Evolutionary conservation across 345 rosid genomes (phyloP).

Genomic region (Lepidium sativum): DNA sequence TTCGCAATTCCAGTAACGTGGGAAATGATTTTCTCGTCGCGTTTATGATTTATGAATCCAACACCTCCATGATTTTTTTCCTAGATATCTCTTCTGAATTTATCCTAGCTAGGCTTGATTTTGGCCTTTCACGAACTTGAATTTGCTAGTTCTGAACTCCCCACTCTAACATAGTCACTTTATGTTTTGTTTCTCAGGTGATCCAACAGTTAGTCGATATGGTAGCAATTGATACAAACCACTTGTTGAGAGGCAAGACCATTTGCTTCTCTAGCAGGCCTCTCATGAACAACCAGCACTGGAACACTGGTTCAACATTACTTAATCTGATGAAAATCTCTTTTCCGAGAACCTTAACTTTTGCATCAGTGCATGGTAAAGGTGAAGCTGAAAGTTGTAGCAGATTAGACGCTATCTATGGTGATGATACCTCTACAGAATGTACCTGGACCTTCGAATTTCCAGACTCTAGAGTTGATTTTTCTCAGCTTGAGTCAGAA

Average conservation of each 20-base stretch:
- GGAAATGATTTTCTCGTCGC: neutral
- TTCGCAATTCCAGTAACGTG: neutral
- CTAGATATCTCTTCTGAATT: too few relatives aligned
- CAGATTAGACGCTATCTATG: slow-evolving; percentile 16
- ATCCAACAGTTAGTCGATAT: slow-evolving; percentile 20
- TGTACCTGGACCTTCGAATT: slow-evolving; percentile 13
- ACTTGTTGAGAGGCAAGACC: slow-evolving; percentile 16
- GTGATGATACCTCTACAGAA: slow-evolving; percentile 19
- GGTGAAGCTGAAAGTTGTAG: slow-evolving; percentile 24
- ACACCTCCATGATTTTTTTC: neutral
- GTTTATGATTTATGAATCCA: neutral
- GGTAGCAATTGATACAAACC: slow-evolving; percentile 16
- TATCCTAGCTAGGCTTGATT: neutral
- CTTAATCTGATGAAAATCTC: neutral
- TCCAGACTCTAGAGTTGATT: slow-evolving; percentile 21
- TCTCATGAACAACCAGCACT: neutral
- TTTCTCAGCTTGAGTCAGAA: slow-evolving; percentile 16
- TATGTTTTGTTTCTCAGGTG: slow-evolving; percentile 23
- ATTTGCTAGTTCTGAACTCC: neutral
- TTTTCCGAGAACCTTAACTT: slow-evolving; percentile 24
- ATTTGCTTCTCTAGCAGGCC: slow-evolving; percentile 7
- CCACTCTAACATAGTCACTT: neutral
- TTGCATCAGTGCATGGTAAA: slow-evolving; percentile 19
- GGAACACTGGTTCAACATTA: neutral
- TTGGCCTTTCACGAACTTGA: neutral